A percentile compares a stretch with the other conserved stretches of the same genome.
Evolutionary conservation across 768 basidiomycete species (phyloP).

Genomic region (Hericium erinaceus): DNA sequence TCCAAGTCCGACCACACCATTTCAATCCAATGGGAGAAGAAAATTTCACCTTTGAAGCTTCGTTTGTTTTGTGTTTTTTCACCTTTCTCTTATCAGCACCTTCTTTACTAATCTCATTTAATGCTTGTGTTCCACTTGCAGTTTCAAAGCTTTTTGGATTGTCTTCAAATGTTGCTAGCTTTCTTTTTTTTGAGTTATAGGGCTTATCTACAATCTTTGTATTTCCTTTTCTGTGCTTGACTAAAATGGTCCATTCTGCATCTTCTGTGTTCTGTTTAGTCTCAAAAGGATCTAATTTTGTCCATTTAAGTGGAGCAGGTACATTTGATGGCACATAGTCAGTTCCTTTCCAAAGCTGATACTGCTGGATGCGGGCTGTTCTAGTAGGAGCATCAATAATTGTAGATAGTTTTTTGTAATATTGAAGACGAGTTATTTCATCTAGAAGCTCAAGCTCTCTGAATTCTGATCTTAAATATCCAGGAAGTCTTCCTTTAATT

Average conservation of each 20-base stretch:
- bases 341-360: neutral
- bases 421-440: slow-evolving; percentile 4
- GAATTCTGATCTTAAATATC: slow-evolving; percentile 14
- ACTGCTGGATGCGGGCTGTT: neutral
- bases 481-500: slow-evolving; percentile 6
- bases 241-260: neutral
- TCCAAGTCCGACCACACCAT: slow-evolving; percentile 1
- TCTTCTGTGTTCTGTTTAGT: neutral
- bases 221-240: neutral
- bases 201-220: neutral
- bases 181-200: neutral
- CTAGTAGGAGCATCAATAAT: neutral
- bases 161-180: neutral
- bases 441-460: slow-evolving; percentile 8
- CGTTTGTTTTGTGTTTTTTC: neutral
- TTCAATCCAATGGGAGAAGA: neutral
- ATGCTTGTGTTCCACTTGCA: neutral
- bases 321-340: neutral
- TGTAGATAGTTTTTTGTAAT: neutral
- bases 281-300: neutral
- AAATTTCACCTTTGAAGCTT: neutral
- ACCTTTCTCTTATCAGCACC: neutral
- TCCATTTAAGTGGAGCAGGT: slow-evolving; percentile 1
- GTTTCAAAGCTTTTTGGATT: neutral
- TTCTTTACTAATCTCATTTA: neutral